A percentile compares a stretch with the other conserved stretches of the same genome.
Conservation (phyloP, 352 stramenopile species). For the Globisporangium parvum region DNA sequence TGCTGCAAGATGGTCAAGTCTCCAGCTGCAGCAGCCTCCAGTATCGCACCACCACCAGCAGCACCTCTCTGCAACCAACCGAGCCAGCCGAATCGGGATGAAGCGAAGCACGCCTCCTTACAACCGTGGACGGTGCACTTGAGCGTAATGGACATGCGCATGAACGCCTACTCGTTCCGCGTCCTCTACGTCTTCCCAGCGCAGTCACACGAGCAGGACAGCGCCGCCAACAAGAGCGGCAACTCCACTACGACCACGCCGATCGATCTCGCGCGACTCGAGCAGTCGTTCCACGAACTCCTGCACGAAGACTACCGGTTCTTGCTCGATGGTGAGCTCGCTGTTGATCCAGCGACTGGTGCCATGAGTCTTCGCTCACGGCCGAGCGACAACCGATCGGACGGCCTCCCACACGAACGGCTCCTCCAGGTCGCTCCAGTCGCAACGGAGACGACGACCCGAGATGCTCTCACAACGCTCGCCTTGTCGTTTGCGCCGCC, state of each 20-base stretch:
- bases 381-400: too few relatives aligned
- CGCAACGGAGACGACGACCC: not conserved
- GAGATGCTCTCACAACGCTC: conserved; percentile 1
- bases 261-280: conserved; percentile 1
- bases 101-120: too few relatives aligned
- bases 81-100: too few relatives aligned
- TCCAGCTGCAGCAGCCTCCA: too few relatives aligned
- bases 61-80: too few relatives aligned
- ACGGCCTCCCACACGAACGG: too few relatives aligned
- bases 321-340: conserved; percentile 2
- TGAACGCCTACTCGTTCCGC: conserved; percentile 10
- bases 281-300: conserved; percentile 9
- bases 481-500: conserved; percentile 1
- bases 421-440: not conserved
- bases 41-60: too few relatives aligned
- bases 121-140: not conserved
- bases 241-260: too few relatives aligned
- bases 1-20: too few relatives aligned
- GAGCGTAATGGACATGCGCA: conserved; percentile 10
- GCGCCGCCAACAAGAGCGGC: not conserved
- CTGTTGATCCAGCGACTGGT: not conserved
- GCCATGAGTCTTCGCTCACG: too few relatives aligned
- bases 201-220: not conserved
- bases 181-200: conserved; percentile 12
- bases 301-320: conserved; percentile 10